Evolutionary conservation across 2,329 filamentous ascomycete genomes (phyloP).

Genomic region (Hysterium pulicare): DNA sequence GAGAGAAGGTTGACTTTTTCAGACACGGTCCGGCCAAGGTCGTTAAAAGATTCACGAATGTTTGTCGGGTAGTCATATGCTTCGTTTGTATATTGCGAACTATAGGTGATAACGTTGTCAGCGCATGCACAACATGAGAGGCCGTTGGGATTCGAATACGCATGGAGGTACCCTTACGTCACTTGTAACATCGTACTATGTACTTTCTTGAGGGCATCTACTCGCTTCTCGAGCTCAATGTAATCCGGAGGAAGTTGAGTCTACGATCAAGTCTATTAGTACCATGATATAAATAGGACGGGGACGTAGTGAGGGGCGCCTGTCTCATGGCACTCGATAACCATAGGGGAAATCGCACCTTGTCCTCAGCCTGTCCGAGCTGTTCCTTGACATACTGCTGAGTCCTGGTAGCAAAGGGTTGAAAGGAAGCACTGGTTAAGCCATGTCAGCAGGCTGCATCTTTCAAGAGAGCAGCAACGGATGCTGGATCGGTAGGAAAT

Average conservation of each 20-base stretch:
- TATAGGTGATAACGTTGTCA: constrained; percentile 37
- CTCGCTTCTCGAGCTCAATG: constrained; percentile 96
- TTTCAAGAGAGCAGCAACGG: constrained; percentile 10
- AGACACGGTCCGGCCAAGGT: constrained; percentile 89
- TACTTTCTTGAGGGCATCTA: constrained; percentile 94
- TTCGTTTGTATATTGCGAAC: constrained; percentile 89
- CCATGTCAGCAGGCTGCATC: constrained; percentile 34
- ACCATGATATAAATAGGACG: constrained; percentile 5
- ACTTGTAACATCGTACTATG: constrained; percentile 97
- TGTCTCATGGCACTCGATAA: no score
- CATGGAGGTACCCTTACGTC: constrained; percentile 62
- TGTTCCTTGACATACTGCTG: constrained; percentile 99
- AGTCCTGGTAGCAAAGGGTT: constrained; percentile 87
- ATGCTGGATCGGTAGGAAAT: constrained; percentile 11
- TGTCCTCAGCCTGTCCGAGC: constrained; percentile 90
- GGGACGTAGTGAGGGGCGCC: no score
- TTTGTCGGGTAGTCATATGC: constrained; percentile 93
- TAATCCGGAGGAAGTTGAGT: constrained; percentile 97
- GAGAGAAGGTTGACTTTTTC: constrained; percentile 93
- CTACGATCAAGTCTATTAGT: constrained; percentile 47
- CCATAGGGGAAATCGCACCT: constrained; percentile 63
- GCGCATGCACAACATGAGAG: constrained; percentile 6
- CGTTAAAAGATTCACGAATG: constrained; percentile 95
- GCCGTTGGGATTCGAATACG: constrained; percentile 2
- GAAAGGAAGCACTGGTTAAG: constrained; percentile 72